Base-by-base conservation (phyloP, 495 filamentous ascomycete genomes). In the Margaritispora aquatica region DNA sequence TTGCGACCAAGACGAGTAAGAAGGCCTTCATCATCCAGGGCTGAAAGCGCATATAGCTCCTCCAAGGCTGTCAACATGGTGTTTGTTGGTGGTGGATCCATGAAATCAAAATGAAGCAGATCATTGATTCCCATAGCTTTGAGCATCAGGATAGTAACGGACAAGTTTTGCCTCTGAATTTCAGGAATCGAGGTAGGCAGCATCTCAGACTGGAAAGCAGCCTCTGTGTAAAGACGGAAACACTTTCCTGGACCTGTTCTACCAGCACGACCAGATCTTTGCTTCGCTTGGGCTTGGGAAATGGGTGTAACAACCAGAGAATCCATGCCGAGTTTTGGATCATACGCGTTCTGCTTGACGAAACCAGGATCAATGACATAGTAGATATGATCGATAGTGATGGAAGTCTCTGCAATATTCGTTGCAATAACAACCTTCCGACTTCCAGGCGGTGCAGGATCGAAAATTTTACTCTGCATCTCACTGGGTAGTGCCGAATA, bases 41-140 rank as follows among this genome's bases (percentile, higher is more conserved):
- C 93, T 4, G 84, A 90, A 7, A 98, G 73, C 0, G 92, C 90
- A 68, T 98, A 98, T 0, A 98, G 78, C 69, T 97, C 94, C 73
- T 97, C 94, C 13, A 98, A 77, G 1, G 94, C 94, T 55, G 90
- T 95, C 55, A 98, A 82, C 92, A 96, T 97, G 27, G 94, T 97
- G 64, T 96, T 97, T 7, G 92, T 93, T 1, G 95, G 94, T 1
- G 94, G 94, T 1, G 93, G 91, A 65, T 97, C 95, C 92, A 99
- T 97, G 66, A 97, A 99, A 69, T 97, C 93, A 66, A 99, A 99
- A 61, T 96, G 90, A 11, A 99, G 82, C 2, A 99, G 77, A 66
- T 99, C 94, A 65, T 97, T 97, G 69, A 99, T 97, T 2, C 94
- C 94, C 93, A 97, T 97, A 1, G 94, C 94, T 71, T 99, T 99